Conservation (phyloP, 2,329 filamentous ascomycete species). For the Aspergillus tanneri region DNA sequence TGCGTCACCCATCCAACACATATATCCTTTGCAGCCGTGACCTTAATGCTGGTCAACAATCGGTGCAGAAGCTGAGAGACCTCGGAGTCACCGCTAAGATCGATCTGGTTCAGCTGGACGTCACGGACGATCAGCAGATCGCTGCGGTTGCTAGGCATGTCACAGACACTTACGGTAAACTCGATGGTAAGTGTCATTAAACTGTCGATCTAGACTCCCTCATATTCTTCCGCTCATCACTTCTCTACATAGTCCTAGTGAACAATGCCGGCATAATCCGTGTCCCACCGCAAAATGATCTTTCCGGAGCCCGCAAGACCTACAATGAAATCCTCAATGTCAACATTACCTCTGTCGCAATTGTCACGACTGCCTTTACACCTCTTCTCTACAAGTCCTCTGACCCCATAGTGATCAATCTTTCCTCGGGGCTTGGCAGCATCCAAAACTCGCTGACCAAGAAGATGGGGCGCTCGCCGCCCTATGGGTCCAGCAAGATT, state of each 20-base stretch:
- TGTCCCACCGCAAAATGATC: conserved; percentile 17
- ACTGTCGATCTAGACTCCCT: too few species aligned
- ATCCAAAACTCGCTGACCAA: conserved; percentile 20
- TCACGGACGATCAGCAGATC: conserved; percentile 29
- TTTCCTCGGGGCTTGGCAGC: conserved; percentile 33
- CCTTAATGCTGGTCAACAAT: conserved; percentile 25
- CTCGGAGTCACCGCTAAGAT: conserved; percentile 20
- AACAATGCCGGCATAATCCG: conserved; percentile 42
- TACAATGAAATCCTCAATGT: conserved; percentile 38
- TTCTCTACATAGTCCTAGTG: conserved; percentile 40
- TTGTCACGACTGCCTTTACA: conserved; percentile 31
- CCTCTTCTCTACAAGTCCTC: conserved; percentile 28
- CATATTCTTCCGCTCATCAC: too few species aligned
- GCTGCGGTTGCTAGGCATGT: conserved; percentile 20
- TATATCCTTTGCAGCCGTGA: conserved; percentile 34
- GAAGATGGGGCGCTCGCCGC: conserved; percentile 24
- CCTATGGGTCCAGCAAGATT: conserved; percentile 40
- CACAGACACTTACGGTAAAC: conserved; percentile 20
- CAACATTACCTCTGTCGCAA: conserved; percentile 48
- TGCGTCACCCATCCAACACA: conserved; percentile 21
- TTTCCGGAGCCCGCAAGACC: conserved; percentile 33
- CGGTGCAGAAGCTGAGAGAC: conserved; percentile 24
- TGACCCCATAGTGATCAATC: conserved; percentile 33
- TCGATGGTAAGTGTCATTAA: conserved; percentile 25
- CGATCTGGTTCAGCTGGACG: conserved; percentile 29